Base-by-base conservation (phyloP, 2,329 filamentous ascomycete species). In the Cryphonectria nitschkei region DNA sequence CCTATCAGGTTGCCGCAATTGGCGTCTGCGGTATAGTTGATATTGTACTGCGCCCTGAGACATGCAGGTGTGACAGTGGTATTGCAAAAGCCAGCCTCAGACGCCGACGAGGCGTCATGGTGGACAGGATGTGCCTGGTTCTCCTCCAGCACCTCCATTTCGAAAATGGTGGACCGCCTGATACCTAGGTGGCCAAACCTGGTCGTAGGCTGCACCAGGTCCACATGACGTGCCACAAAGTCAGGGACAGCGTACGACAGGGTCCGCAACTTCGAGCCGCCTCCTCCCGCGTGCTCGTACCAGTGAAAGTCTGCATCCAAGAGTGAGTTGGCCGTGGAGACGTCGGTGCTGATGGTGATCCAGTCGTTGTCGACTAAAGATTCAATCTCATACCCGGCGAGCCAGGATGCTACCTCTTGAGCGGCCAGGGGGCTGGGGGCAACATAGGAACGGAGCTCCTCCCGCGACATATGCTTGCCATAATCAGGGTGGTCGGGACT, bases 171-270 rank as follows among this genome's bases (percentile, higher is more conserved):
- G 37, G 77, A 82, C 61, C 75, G 76, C 70, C 86, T 83, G 2
- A 84, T 74, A 41, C 77, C 78, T 32, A 86, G 81, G 69, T 84
- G 81, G 26, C 87, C 86, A 71, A 92, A 92, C 54, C 86, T 83
- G 4, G 88, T 92, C 0, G 89, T 92, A 0, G 90, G 90, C 77
- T 91, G 88, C 65, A 92, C 87, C 76, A 91, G 83, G 70, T 88
- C 86, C 70, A 92, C 83, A 75, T 88, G 83, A 60, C 81, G 75
- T 67, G 84, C 82, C 9, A 92, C 78, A 0, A 83, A 78, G 66
- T 82, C 81, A 0, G 90, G 91, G 0, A 92, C 84, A 0, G 88
- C 91, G 79, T 92, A 93, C 63, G 84, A 81, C 22, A 83, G 76
- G 5, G 82, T 82, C 52, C 90, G 85, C 54, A 91, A 82, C 74